These are phyloP conservation scores for Rhododendron ovatum DNA, from an alignment of 148 eudicot species.

Conservation along the genomic window DNA sequence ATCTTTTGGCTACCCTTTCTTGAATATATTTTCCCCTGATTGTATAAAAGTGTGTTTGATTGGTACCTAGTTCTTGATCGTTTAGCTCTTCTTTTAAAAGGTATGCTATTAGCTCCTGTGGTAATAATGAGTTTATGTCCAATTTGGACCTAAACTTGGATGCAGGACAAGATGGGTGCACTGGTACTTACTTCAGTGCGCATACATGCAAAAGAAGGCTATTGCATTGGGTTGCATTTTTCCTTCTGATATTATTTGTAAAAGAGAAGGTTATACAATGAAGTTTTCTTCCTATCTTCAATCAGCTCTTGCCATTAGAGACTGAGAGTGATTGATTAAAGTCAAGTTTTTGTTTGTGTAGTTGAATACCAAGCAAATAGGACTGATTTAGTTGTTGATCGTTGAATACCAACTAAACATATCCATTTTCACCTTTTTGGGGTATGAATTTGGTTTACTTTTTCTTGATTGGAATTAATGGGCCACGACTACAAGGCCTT, in stretches of 20 bases:
- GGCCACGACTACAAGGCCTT: too few species aligned
- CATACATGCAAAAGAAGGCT: not conserved
- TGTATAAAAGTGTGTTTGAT: not conserved
- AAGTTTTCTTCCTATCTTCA: not conserved
- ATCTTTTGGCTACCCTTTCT: not conserved
- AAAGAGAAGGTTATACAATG: not conserved
- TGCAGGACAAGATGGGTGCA: not conserved
- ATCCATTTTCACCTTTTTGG: too few species aligned
- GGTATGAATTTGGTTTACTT: too few species aligned
- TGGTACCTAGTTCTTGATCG: not conserved
- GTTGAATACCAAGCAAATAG: too few species aligned
- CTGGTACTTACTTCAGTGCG: not conserved
- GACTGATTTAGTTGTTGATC: too few species aligned
- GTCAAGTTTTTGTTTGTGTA: too few species aligned
- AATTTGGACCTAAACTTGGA: not conserved
- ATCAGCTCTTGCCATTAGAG: too few species aligned
- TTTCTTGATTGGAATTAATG: too few species aligned
- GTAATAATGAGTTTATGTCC: not conserved
- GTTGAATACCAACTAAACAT: too few species aligned
- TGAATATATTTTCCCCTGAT: not conserved
- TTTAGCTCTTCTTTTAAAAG: too few species aligned
- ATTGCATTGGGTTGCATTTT: not conserved
- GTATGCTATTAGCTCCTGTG: not conserved
- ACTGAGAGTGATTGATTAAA: too few species aligned
- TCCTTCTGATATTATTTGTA: not conserved